Evolutionary conservation across 345 rosid genomes (phyloP).

Genomic region (Geranium brycei): DNA sequence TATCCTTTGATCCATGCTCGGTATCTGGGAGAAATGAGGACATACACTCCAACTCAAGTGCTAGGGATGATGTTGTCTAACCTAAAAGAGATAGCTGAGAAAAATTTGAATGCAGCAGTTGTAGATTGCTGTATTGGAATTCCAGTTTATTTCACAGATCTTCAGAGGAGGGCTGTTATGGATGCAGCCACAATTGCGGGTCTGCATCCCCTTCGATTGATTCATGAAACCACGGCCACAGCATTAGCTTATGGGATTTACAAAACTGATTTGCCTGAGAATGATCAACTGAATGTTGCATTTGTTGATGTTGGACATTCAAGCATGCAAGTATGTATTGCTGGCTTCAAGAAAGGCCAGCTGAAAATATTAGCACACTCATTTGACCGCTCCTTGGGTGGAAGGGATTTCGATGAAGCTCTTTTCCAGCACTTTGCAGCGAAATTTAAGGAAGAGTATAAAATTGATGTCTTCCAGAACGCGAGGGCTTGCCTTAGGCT

Average conservation of each 20-base stretch:
- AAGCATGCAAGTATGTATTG: slow-evolving; percentile 95
- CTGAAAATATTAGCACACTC: slow-evolving; percentile 66
- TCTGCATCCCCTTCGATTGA: slow-evolving; percentile 65
- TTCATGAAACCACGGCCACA: slow-evolving; percentile 91
- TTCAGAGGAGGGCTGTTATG: slow-evolving; percentile 83
- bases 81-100: slow-evolving; percentile 78
- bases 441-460: slow-evolving; percentile 77
- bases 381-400: slow-evolving; percentile 73
- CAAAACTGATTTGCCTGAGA: slow-evolving; percentile 89
- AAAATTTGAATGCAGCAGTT: slow-evolving; percentile 72
- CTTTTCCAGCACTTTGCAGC: slow-evolving; percentile 66
- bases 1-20: slow-evolving; percentile 74
- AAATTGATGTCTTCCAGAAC: slow-evolving; percentile 79
- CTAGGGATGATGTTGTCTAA: slow-evolving; percentile 80
- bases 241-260: slow-evolving; percentile 96
- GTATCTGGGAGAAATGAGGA: slow-evolving; percentile 64
- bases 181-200: slow-evolving; percentile 97
- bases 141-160: slow-evolving; percentile 85
- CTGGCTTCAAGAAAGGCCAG: slow-evolving; percentile 79
- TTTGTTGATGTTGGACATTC: slow-evolving; percentile 89
- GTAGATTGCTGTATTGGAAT: slow-evolving; percentile 96
- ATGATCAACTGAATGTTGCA: slow-evolving; percentile 71
- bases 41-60: slow-evolving; percentile 84
- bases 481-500: slow-evolving; percentile 82
- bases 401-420: slow-evolving; percentile 91